Evolutionary conservation across 2,329 filamentous ascomycete species (phyloP).

Genomic region (Botrytis cinerea): DNA sequence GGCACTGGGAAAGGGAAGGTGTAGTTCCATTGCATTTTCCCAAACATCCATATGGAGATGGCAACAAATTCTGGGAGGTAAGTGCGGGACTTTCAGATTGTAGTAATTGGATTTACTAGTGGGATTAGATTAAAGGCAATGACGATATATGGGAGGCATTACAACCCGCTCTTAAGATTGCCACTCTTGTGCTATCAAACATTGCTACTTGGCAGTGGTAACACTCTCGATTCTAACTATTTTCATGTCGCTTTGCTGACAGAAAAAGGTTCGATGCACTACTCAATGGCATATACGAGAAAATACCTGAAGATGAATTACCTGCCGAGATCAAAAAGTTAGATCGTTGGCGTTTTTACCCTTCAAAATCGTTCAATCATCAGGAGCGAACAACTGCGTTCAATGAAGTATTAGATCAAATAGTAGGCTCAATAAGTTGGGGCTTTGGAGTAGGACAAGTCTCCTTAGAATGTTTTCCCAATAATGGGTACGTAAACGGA

Average conservation of each 20-base stretch:
- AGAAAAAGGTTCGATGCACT: constrained; percentile 1
- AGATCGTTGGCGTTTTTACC: not conserved
- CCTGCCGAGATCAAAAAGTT: not conserved
- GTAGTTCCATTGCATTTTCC: not conserved
- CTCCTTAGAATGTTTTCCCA: not conserved
- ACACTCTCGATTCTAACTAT: not conserved
- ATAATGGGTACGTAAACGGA: not conserved
- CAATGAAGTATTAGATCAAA: not conserved
- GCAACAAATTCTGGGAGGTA: constrained; percentile 7
- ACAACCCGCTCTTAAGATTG: not conserved
- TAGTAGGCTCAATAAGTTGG: not conserved
- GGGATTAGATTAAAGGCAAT: not conserved
- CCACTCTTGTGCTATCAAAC: not conserved
- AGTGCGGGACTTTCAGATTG: not conserved
- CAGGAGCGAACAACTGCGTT: not conserved
- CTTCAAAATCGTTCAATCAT: not conserved
- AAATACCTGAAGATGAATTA: not conserved
- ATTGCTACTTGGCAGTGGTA: not conserved
- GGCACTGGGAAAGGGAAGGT: not conserved
- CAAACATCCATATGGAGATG: constrained; percentile 3
- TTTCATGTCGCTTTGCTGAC: not conserved
- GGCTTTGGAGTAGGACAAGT: not conserved
- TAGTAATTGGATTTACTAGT: not conserved
- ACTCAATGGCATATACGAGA: not conserved
- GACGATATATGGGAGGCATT: constrained; percentile 7